Conservation (phyloP, 176 grass and related monocot species). For the Juncus inflexus region DNA sequence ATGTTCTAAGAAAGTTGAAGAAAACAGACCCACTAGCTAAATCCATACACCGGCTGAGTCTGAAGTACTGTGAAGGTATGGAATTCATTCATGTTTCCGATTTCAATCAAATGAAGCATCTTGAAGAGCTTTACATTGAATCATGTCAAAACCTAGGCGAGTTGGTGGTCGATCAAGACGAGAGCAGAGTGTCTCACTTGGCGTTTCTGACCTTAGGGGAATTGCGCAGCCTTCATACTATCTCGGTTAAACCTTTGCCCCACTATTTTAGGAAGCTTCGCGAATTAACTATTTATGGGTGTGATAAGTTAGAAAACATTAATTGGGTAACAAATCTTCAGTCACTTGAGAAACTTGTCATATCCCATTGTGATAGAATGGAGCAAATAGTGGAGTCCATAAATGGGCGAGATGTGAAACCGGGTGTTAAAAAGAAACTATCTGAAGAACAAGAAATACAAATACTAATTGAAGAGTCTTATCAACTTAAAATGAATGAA, state of each 20-base stretch:
- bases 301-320: slow-evolving; percentile 25
- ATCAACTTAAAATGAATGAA: background rate
- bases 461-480: background rate
- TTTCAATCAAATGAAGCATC: slow-evolving; percentile 28
- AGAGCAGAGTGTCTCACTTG: background rate
- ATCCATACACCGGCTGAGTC: slow-evolving; percentile 25
- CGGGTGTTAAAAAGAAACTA: background rate
- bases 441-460: slow-evolving; percentile 1
- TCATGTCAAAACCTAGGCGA: slow-evolving; percentile 24
- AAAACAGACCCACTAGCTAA: slow-evolving; percentile 27
- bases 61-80: slow-evolving; percentile 22
- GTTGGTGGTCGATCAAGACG: background rate
- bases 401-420: background rate
- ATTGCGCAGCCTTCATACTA: slow-evolving; percentile 13
- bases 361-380: slow-evolving; percentile 27
- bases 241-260: background rate
- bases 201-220: slow-evolving; percentile 16
- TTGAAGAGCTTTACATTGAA: slow-evolving; percentile 32
- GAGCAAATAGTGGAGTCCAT: slow-evolving; percentile 1
- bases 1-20: slow-evolving; percentile 30
- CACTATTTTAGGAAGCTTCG: slow-evolving; percentile 25
- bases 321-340: slow-evolving; percentile 27
- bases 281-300: slow-evolving; percentile 24
- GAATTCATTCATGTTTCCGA: slow-evolving; percentile 15
- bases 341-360: slow-evolving; percentile 34